Base-by-base conservation (phyloP, 2,329 filamentous ascomycete species). In the Raffaelea albimanens region DNA sequence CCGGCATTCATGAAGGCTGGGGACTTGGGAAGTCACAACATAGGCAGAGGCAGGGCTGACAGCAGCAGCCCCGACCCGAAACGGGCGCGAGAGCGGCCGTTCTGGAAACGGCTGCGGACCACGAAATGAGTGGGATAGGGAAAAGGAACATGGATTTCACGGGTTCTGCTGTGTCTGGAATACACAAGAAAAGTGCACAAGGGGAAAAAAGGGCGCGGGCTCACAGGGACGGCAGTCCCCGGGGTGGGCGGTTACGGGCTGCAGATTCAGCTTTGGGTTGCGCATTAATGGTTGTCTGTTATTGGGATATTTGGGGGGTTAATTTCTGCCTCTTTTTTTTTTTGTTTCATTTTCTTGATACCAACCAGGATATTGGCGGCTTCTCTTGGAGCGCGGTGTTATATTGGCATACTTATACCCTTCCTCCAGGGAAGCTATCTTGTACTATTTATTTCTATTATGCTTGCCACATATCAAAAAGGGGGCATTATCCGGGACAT, bases 1-100 rank as follows among this genome's bases (percentile, higher is more conserved):
- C 67, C 72, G 3, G 57, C 49, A 2, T 60, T 59, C 43, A 50
- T 57, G 43, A 55, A 51, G 44, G 57, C 58, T 8, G 57, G 57
- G 19, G 51, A 49, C 22, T 14, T 45, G 23, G 38, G 48, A 23
- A 39, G 34, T 34, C 25, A 43, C 36, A 43, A 16, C 16, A 16
- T 16, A 16, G 48, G 49, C n/a, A 40, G 50, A 34, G 47, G 47
- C 9, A 41, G 45, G 2, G 39, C 42, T 19, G 42, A 25, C 20
- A 34, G 34, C 40, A 16, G 34, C 13, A 38, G 34, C 40, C 16
- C 46, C 18, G 51, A 52, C 34, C 22, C 46, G 22, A 45, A 41
- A 21, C 53, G 47, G 46, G 50, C 46, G 33, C 53, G 50, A 9
- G 52, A 56, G 20, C 49, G 50, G 48, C 48, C 54, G 39, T 55